Conservation (phyloP, 768 basidiomycete species). For the Leccinum subtestaceum region DNA sequence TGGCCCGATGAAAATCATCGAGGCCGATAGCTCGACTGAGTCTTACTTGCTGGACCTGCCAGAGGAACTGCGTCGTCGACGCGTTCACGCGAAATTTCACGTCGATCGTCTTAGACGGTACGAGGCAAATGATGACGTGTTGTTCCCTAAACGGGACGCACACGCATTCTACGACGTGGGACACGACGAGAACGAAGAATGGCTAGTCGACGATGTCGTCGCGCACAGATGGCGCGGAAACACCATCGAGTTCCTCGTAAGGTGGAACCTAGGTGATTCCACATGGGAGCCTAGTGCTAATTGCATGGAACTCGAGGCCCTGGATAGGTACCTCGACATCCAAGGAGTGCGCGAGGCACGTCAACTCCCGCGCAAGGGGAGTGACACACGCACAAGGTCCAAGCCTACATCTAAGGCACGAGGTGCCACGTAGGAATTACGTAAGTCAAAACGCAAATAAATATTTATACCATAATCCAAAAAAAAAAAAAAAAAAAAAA, state of each 20-base stretch:
- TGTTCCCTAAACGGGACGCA: background rate
- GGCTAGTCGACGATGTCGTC: background rate
- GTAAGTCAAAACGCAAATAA: too few relatives aligned
- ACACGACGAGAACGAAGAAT: background rate
- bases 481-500: too few relatives aligned
- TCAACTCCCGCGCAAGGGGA: background rate
- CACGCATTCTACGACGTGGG: background rate
- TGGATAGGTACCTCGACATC: background rate
- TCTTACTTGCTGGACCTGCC: background rate
- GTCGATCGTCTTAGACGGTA: accelerated
- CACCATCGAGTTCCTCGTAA: background rate
- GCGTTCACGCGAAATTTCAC: background rate
- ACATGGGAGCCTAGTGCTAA: background rate
- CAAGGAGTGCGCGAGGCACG: background rate
- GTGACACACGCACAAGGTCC: too few relatives aligned
- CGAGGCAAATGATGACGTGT: background rate
- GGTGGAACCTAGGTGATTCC: background rate
- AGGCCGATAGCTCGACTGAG: background rate
- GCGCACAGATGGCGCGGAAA: background rate
- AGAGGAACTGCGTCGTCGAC: background rate
- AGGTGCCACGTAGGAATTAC: too few relatives aligned
- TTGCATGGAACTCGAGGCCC: background rate
- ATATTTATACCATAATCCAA: too few relatives aligned
- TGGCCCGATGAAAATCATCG: background rate
- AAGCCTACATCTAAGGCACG: too few relatives aligned